Base-by-base conservation (phyloP, 2,329 filamentous ascomycete genomes). In the Claviceps africana region DNA sequence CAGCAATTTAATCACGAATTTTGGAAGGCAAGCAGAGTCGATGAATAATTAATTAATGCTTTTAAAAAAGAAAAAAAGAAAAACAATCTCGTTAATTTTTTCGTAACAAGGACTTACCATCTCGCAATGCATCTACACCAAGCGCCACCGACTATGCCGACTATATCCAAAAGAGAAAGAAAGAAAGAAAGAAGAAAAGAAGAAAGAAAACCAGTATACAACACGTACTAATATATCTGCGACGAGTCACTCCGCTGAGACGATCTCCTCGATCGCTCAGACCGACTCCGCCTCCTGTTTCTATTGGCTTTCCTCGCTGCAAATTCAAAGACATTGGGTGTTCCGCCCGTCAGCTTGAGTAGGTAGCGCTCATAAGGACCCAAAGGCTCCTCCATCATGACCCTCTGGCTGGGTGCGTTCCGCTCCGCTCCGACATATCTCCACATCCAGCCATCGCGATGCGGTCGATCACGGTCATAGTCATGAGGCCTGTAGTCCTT, bases 301-400 rank as follows among this genome's bases (percentile, higher is more conserved):
- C 35, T 52, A n/a, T 44, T 53, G 5, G 51, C 50, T 47, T 53
- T 49, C 50, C 46, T 59, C 50, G 70, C 66, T 3, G 72, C 71
- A 57, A 67, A 74, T 19, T 68, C 62, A 53, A 64, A 70, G 3
- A 75, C 68, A 45, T 72, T 71, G 4, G 72, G 68, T 15, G 58
- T 62, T 1, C 74, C 73, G 0, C 67, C 68, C 19, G 72, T 66
- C 56, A 77, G 53, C 43, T 68, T 62, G 15, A 79, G 59, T 17
- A 79, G 55, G 54, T 73, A 71, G 47, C 70, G 62, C 61, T 80
- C 76, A 60, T 73, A 79, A 1, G 73, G 75, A 0, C 76, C 76
- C 4, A 80, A 57, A 4, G 67, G 71, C 59, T 79, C 77, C 57
- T 81, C 77, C 4, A 74, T 65, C 67, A 81, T 65, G 30, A 70